Evolutionary conservation across 805 yeast genomes (phyloP), one percentile per base, ranked within the genome.

Genomic region (Yueomyces sinensis): DNA sequence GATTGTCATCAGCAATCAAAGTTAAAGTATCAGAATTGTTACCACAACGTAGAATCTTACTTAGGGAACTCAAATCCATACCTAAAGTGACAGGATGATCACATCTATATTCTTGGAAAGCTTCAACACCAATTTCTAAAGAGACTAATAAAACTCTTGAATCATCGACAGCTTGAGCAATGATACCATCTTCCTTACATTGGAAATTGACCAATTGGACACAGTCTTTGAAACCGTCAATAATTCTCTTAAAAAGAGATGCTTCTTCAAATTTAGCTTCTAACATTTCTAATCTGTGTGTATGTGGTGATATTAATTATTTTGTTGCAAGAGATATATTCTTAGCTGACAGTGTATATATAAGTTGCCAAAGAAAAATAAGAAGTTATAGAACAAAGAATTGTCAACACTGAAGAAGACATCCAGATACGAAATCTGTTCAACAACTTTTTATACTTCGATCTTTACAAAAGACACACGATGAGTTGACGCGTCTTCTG

Each of bases 211-310:
- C 91, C 49, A 87, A 71, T 51, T 82, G 83, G 42, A 91, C 95
- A 53, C 94, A 79, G 55, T 91, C 98, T 56, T 84, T 82, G 58
- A 89, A 81, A 38, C 97, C 77, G 48, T 91, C 98, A 50, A 87
- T 80, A 53, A 87, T 79, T 61, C 82, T 86, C 63, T 91, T 91
- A 56, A 91, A 74, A 45, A 86, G 72, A 38, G 87, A 71, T 36
- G 97, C 95, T 66, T 86, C 87, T 50, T 81, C 89, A 48, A 91
- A 82, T 67, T 86, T 87, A 46, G 95, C 97, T 74, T 91, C 98
- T 65, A 91, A 75, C 97, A 91, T 91, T 44, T 28, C 24, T 7
- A 20, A n/a, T n/a, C n/a, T n/a, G n/a, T n/a, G n/a, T n/a, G n/a
- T n/a, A n/a, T n/a, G n/a, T n/a, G n/a, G n/a, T n/a, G n/a, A n/a